phyloP scores from a whole-genome alignment of 306 rosid genomes.

The Corylus americana region DNA sequence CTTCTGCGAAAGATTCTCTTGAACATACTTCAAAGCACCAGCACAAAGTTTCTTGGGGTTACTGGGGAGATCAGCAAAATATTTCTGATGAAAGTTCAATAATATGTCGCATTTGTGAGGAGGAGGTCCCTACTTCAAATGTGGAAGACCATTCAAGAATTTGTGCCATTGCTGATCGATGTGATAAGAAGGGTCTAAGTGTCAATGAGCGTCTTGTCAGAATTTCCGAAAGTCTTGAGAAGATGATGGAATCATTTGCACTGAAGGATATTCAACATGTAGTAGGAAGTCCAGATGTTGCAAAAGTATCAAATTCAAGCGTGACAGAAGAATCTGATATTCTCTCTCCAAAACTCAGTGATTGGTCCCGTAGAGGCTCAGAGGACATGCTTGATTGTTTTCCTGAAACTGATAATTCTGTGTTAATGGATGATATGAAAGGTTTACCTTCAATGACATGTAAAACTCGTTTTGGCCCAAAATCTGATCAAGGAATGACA shows the following conservation, averaged over 20 bases:
- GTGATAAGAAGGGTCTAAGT: conserved; percentile 87
- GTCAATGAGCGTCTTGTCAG: conserved; percentile 89
- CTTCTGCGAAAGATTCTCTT: conserved; percentile 62
- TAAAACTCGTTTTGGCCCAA: conserved; percentile 97
- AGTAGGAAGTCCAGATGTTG: conserved; percentile 92
- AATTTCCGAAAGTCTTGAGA: conserved; percentile 82
- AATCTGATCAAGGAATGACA: conserved; percentile 99
- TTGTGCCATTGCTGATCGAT: conserved; percentile 94
- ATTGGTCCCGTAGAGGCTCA: conserved; percentile 95
- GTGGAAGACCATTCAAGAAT: conserved; percentile 97
- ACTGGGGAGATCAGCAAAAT: conserved; percentile 79
- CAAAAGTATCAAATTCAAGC: conserved; percentile 89
- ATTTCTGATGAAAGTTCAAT: conserved; percentile 74
- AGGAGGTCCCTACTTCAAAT: conserved; percentile 84
- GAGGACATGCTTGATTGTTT: conserved; percentile 98
- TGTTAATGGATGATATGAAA: conserved; percentile 87
- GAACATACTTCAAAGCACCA: conserved; percentile 87
- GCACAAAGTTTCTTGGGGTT: conserved; percentile 86
- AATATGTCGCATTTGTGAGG: conserved; percentile 99
- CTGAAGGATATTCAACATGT: conserved; percentile 83
- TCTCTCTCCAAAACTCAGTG: conserved; percentile 90
- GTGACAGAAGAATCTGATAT: conserved; percentile 92
- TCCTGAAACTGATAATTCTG: conserved; percentile 82
- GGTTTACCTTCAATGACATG: conserved; percentile 91
- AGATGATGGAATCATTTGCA: conserved; percentile 68